Evolutionary conservation across 805 yeast genomes (phyloP).

Genomic region (Metschnikowia baotianmanensis): DNA sequence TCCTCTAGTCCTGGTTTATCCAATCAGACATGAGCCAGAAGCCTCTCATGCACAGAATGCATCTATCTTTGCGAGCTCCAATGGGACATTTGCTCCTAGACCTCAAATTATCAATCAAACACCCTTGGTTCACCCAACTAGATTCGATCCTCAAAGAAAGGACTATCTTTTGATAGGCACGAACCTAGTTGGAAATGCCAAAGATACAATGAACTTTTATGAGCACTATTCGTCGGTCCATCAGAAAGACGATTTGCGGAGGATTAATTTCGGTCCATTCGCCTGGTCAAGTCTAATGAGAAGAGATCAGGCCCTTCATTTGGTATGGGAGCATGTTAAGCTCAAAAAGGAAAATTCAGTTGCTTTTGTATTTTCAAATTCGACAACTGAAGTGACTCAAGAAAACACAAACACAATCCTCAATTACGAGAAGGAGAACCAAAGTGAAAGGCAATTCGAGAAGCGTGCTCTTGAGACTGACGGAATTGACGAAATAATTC

Average conservation of each 20-base stretch:
- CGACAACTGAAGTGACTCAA: conserved; percentile 20
- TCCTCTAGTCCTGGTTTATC: not conserved
- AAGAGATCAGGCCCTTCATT: conserved; percentile 31
- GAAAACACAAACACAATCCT: conserved; percentile 25
- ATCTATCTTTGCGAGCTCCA: not conserved
- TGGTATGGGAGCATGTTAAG: conserved; percentile 33
- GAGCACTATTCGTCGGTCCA: conserved; percentile 29
- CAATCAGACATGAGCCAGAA: not conserved
- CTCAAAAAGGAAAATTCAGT: conserved; percentile 22
- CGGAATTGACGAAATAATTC: conserved; percentile 33
- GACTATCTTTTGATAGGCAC: conserved; percentile 14
- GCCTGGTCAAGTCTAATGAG: conserved; percentile 38
- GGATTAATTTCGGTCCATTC: conserved; percentile 38
- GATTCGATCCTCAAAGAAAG: conserved; percentile 6
- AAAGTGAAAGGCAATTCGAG: conserved; percentile 26
- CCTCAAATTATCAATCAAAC: not conserved
- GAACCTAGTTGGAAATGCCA: conserved; percentile 9
- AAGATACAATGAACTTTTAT: conserved; percentile 22
- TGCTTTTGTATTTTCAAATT: conserved; percentile 24
- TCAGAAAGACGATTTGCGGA: conserved; percentile 27
- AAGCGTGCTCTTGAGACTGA: conserved; percentile 34
- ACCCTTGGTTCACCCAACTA: not conserved
- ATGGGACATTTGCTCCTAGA: not conserved
- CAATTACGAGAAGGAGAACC: conserved; percentile 13
- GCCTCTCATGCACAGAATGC: not conserved